Evolutionary conservation across 129 eudicot genomes (phyloP).

Genomic region (Artemisia annua): DNA sequence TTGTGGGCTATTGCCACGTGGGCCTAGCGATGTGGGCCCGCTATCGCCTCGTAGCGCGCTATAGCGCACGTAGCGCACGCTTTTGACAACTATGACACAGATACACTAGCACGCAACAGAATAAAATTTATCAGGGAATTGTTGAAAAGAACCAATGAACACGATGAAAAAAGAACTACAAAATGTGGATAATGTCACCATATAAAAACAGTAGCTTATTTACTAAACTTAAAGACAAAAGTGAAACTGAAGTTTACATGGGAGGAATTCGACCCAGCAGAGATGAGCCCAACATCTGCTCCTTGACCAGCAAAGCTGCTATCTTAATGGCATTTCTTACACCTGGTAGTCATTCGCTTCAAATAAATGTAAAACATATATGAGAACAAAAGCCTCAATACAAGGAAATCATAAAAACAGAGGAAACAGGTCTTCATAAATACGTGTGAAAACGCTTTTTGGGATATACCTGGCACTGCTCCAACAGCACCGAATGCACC

Average conservation of each 20-base stretch:
- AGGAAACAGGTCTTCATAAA: neutral
- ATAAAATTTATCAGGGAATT: neutral
- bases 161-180: neutral
- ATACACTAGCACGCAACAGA: neutral
- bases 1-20: no score
- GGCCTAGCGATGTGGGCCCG: no score
- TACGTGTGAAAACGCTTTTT: neutral
- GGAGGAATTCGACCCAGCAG: constrained; percentile 93
- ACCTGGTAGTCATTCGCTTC: constrained; percentile 82
- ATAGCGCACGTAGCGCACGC: no score
- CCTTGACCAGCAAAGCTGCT: constrained; percentile 76
- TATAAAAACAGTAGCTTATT: neutral
- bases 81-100: no score
- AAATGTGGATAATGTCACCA: neutral
- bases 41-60: no score
- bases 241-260: constrained; percentile 44
- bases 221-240: neutral
- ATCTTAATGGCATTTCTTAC: constrained; percentile 77
- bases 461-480: constrained; percentile 79
- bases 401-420: neutral
- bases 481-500: constrained; percentile 97
- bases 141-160: neutral
- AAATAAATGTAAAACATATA: constrained; percentile 36
- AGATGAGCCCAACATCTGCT: constrained; percentile 71
- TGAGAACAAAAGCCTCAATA: constrained; percentile 28